Evolutionary conservation across 78 protist genomes (phyloP).

Genomic region (Dictyostelium discoideum): DNA sequence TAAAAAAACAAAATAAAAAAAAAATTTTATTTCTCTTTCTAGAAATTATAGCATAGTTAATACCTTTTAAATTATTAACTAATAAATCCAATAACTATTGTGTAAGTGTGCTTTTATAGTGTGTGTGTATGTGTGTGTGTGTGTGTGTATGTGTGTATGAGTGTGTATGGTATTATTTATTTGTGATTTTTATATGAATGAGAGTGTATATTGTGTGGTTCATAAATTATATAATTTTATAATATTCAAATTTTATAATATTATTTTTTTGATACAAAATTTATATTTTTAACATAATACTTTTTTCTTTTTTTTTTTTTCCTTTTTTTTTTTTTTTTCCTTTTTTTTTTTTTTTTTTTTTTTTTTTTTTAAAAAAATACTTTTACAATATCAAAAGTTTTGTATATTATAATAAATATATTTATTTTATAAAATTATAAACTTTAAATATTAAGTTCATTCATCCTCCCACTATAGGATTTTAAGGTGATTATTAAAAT

Average conservation of each 20-base stretch:
- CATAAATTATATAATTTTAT: background rate
- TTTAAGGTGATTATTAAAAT: background rate
- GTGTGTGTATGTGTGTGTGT: background rate
- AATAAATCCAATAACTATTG: background rate
- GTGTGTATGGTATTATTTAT: background rate
- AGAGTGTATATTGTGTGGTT: background rate
- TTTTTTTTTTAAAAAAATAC: no score
- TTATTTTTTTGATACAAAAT: background rate
- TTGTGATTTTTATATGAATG: background rate
- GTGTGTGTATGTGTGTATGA: background rate
- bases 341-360: no score
- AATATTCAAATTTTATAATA: no score
- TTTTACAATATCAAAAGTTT: background rate
- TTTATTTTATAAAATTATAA: no score
- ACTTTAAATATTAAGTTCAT: background rate
- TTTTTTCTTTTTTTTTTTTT: no score
- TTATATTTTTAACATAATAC: no score
- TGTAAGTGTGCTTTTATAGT: background rate
- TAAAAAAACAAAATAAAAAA: no score
- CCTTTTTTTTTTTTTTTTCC: no score
- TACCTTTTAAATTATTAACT: background rate
- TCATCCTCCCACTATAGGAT: background rate
- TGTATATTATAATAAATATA: no score
- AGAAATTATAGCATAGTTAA: background rate
- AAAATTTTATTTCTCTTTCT: background rate